Evolutionary conservation across 257 asterid species (phyloP), one percentile per base, ranked within the genome.

Genomic region (Osmanthus fragrans): DNA sequence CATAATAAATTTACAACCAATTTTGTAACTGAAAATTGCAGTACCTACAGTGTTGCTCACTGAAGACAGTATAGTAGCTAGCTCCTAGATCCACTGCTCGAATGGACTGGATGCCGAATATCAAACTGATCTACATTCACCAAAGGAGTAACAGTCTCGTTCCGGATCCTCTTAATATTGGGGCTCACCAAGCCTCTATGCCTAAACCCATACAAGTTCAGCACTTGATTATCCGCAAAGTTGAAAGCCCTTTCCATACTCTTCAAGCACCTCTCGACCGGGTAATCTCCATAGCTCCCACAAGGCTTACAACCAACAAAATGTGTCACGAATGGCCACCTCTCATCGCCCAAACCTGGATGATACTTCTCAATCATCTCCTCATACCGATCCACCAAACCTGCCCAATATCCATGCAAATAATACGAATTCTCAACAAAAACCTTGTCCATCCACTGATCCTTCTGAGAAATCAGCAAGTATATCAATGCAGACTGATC

Each of bases 291-390:
- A 27, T 89, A 92, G 85, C 96, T 92, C 54, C 97, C 97, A 72
- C 98, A 94, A 27, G 97, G 97, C 86, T 94, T 94, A 83, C 98
- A 94, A 5, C 98, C 98, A 34, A 94, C 98, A 81, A 94, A 94
- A 89, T 94, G 99, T 0, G 99, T 94, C 76, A 94, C 99, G 58
- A 94, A 92, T 1, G 97, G 97, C 99, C 99, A 94, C 88, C 97
- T 92, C 85, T 90, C 97, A 16, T 94, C 99, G 2, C 97, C 99
- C 81, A 89, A 89, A 5, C 97, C 99, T 0, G 97, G 92, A 79
- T 89, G 92, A 74, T 90, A 87, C 86, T 94, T 92, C 92, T 85
- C 97, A 58, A 94, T 84, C 97, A 94, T 91, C 83, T 92, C 99
- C 89, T 94, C 99, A 1, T 91, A 92, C 23, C 88, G 87, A 81